Evolutionary conservation across 345 rosid species (phyloP).

Genomic region (Trapa incisa): DNA sequence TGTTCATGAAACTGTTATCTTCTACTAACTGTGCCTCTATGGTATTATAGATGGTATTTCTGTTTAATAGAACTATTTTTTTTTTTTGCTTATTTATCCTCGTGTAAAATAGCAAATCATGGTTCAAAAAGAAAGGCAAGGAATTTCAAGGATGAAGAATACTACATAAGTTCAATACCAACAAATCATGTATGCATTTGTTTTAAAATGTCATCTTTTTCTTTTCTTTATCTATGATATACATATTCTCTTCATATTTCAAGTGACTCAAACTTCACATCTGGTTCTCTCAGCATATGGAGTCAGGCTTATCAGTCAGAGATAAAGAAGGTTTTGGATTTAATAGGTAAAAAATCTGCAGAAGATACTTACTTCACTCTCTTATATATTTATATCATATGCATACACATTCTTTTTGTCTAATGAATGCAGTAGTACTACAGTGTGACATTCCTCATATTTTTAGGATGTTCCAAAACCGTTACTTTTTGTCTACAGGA

Average conservation of each 20-base stretch:
- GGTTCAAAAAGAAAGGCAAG: slow-evolving; percentile 66
- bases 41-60: neutral
- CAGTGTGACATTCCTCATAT: neutral
- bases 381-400: neutral
- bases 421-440: neutral
- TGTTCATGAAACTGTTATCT: neutral
- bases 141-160: slow-evolving; percentile 80
- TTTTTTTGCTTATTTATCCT: slow-evolving; percentile 1
- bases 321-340: slow-evolving; percentile 66
- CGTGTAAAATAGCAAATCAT: slow-evolving; percentile 18
- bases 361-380: neutral
- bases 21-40: neutral
- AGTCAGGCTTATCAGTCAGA: slow-evolving; percentile 75
- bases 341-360: slow-evolving; percentile 42
- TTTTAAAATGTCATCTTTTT: neutral
- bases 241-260: neutral
- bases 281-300: slow-evolving; percentile 47
- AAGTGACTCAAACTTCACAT: neutral
- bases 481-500: slow-evolving; percentile 22
- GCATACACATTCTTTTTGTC: neutral
- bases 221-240: neutral
- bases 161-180: slow-evolving; percentile 74
- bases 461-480: neutral
- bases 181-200: slow-evolving; percentile 52
- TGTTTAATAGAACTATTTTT: slow-evolving; percentile 1